Conservation (phyloP, 495 filamentous ascomycete genomes). For the Cetradonia linearis region DNA sequence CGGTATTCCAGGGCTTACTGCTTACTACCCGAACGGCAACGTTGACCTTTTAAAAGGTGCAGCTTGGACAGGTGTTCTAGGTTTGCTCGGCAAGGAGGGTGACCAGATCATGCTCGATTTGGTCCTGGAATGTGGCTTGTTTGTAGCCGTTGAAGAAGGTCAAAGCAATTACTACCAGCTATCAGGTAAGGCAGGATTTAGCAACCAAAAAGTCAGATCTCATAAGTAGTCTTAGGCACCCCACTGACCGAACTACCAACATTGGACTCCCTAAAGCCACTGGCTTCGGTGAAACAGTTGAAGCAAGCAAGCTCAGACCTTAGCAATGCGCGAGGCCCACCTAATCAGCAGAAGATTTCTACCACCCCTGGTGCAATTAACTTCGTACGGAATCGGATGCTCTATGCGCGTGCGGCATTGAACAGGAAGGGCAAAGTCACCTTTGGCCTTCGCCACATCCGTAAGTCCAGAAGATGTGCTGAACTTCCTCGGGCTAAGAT, state of each 20-base stretch:
- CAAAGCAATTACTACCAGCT: slow-evolving; percentile 64
- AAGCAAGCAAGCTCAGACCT: neutral
- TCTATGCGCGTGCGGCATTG: slow-evolving; percentile 65
- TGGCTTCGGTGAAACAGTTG: neutral
- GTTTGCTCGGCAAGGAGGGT: slow-evolving; percentile 62
- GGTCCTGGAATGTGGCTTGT: slow-evolving; percentile 69
- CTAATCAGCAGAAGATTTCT: neutral
- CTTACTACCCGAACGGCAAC: slow-evolving; percentile 55
- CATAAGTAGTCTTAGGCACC: slow-evolving; percentile 30
- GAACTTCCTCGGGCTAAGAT: slow-evolving; percentile 10
- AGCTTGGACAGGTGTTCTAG: slow-evolving; percentile 63
- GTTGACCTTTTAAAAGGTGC: slow-evolving; percentile 55
- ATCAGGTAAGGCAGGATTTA: slow-evolving; percentile 47
- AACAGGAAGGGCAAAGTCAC: slow-evolving; percentile 55
- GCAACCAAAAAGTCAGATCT: neutral
- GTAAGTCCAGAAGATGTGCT: slow-evolving; percentile 42
- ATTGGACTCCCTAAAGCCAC: slow-evolving; percentile 13
- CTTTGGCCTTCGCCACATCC: slow-evolving; percentile 70
- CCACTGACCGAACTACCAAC: slow-evolving; percentile 39
- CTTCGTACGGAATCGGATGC: slow-evolving; percentile 75
- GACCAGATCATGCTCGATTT: slow-evolving; percentile 75
- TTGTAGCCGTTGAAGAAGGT: slow-evolving; percentile 48
- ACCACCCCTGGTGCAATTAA: slow-evolving; percentile 49
- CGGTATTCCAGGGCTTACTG: slow-evolving; percentile 44
- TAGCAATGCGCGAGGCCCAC: neutral